Evolutionary conservation across 148 eudicot species (phyloP).

Genomic region (Mesembryanthemum crystallinum): DNA sequence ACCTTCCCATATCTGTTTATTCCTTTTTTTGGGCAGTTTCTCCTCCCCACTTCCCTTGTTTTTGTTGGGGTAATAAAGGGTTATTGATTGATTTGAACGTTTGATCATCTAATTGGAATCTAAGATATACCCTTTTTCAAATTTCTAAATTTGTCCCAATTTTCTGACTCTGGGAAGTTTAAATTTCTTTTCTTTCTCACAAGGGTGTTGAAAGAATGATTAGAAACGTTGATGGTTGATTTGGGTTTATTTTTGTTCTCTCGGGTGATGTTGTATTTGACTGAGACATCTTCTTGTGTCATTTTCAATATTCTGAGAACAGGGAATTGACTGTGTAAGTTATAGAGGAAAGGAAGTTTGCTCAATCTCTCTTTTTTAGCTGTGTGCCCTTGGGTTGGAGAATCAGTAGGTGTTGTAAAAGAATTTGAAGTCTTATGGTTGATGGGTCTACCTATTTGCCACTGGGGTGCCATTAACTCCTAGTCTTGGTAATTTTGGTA

Average conservation of each 20-base stretch:
- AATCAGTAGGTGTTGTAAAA: slow-evolving; percentile 8
- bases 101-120: slow-evolving; percentile 3
- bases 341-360: slow-evolving; percentile 7
- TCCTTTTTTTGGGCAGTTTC: background rate
- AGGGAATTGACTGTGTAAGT: slow-evolving; percentile 26
- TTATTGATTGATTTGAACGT: slow-evolving; percentile 17
- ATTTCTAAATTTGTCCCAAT: background rate
- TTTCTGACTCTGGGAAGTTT: slow-evolving; percentile 14
- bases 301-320: slow-evolving; percentile 18
- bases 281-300: slow-evolving; percentile 18
- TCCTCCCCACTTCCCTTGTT: background rate
- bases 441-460: slow-evolving; percentile 14
- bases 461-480: slow-evolving; percentile 12
- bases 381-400: slow-evolving; percentile 18
- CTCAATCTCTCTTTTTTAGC: background rate
- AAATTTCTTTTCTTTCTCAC: slow-evolving; percentile 16
- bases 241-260: slow-evolving; percentile 11
- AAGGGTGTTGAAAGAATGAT: slow-evolving; percentile 15
- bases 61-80: background rate
- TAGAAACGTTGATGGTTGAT: slow-evolving; percentile 1
- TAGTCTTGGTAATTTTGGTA: slow-evolving; percentile 15
- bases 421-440: slow-evolving; percentile 9
- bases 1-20: slow-evolving; percentile 3
- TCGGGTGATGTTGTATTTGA: slow-evolving; percentile 24
- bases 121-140: background rate